Percentiles rank a stretch among this genome's conserved stretches.
phyloP scores from a whole-genome alignment of 2,329 filamentous ascomycete species.

The Aspergillus nomiae region DNA sequence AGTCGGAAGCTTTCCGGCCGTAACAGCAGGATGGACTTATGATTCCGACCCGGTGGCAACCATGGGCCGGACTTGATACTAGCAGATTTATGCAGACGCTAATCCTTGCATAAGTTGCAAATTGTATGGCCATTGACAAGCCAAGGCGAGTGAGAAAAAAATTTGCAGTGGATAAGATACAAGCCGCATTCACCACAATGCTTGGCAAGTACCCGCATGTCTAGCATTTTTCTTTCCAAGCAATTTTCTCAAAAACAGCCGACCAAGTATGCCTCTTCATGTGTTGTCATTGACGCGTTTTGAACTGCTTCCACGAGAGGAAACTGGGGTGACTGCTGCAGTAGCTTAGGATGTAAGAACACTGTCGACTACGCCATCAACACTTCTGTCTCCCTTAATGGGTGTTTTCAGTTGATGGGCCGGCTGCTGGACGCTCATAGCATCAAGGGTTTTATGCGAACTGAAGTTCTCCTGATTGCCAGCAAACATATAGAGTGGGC shows the following conservation, averaged over 20 bases:
- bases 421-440: neutral
- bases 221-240: neutral
- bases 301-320: neutral
- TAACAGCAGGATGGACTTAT: neutral
- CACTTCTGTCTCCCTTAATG: too few relatives aligned
- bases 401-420: neutral
- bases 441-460: neutral
- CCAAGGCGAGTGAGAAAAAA: too few relatives aligned
- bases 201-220: neutral
- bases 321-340: neutral
- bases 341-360: neutral
- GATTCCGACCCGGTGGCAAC: neutral
- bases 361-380: neutral
- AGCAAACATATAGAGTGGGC: neutral
- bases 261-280: neutral
- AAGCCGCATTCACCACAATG: neutral
- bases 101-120: neutral
- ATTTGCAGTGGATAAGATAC: neutral
- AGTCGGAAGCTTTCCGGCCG: neutral
- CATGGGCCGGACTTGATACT: neutral
- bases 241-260: neutral
- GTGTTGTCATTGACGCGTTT: neutral
- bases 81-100: neutral
- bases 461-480: neutral
- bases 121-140: too few relatives aligned